Percentiles rank a stretch among this genome's conserved stretches.
These are phyloP conservation scores for Gonapodya sp. DNA, from an alignment of 192 early-diverging fungal genomes.

Conservation along the genomic window DNA sequence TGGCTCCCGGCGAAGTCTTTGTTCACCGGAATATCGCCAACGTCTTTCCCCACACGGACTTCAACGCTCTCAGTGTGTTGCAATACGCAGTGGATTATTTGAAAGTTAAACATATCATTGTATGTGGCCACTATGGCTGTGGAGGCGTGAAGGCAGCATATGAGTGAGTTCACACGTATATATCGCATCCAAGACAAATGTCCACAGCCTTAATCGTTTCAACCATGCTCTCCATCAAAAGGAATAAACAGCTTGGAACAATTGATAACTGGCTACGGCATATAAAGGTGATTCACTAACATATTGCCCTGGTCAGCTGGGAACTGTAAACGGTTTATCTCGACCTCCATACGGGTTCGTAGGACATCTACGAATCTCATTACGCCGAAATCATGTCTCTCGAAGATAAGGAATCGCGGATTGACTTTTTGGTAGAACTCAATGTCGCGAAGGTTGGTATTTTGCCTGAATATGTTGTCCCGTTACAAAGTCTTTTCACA, in stretches of 20 bases:
- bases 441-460: not conserved
- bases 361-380: slow-evolving; percentile 64
- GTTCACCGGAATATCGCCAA: slow-evolving; percentile 97
- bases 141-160: slow-evolving; percentile 28
- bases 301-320: no score
- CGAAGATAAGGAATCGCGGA: slow-evolving; percentile 15
- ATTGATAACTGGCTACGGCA: slow-evolving; percentile 86
- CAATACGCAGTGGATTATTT: slow-evolving; percentile 89
- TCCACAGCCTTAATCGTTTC: no score
- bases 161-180: slow-evolving; percentile 12
- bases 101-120: slow-evolving; percentile 85
- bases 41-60: slow-evolving; percentile 69
- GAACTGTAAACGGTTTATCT: no score
- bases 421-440: slow-evolving; percentile 30
- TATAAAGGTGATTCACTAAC: no score
- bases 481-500: not conserved
- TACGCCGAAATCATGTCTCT: slow-evolving; percentile 31
- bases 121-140: slow-evolving; percentile 53
- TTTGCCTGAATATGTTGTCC: not conserved
- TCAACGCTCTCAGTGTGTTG: slow-evolving; percentile 73
- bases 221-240: slow-evolving; percentile 3
- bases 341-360: no score
- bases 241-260: slow-evolving; percentile 52
- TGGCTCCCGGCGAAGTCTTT: slow-evolving; percentile 78
- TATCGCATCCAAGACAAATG: no score